Base-by-base conservation (phyloP, 352 stramenopile species). In the Achlya hypogyna region DNA sequence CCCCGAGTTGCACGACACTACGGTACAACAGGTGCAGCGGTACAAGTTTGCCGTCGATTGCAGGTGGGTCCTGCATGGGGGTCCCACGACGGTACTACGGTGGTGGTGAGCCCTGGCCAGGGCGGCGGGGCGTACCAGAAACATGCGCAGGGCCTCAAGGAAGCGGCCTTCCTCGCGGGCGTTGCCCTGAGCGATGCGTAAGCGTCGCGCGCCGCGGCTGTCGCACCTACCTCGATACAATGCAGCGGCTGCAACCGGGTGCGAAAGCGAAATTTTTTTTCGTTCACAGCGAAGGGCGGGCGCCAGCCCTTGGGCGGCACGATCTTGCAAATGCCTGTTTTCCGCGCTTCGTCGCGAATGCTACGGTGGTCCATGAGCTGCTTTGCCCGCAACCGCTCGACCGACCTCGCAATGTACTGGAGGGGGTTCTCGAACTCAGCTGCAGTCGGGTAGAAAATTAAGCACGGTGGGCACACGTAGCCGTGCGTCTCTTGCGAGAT, bases 281-380 rank as follows among this genome's bases (percentile, higher is more conserved):
- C 81, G 64, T 97, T 91, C 42, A 95, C 84, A 42, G 88, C 80
- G 59, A 90, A 95, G 25, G 84, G 85, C 16, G 91, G 94, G 23
- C 91, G 88, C 95, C 95, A 99, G 43, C 90, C 96, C 28, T 75
- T 62, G 0, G 97, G 97, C 63, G 97, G 97, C 20, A 99, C 95
- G 74, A 99, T 99, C 78, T 99, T 99, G 75, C 89, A 98, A 69
- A 99, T 99, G 28, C 97, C 97, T 59, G 96, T 97, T 62, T 87
- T 75, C 78, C 96, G 87, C 23, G 92, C 96, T 54, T 97, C 90
- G 52, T 89, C 78, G 31, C 90, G 80, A 72, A 96, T 95, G 63
- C 79, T 95, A 58, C 25, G n/a, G 34, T 27, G 16, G 53, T 0
- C 62, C 0, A 2, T 4, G 12, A 10, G 49, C 20, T 8, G 49